Evolutionary conservation across 2,329 filamentous ascomycete species (phyloP), one percentile per base, ranked within the genome.

Genomic region (Colletotrichum sp.): DNA sequence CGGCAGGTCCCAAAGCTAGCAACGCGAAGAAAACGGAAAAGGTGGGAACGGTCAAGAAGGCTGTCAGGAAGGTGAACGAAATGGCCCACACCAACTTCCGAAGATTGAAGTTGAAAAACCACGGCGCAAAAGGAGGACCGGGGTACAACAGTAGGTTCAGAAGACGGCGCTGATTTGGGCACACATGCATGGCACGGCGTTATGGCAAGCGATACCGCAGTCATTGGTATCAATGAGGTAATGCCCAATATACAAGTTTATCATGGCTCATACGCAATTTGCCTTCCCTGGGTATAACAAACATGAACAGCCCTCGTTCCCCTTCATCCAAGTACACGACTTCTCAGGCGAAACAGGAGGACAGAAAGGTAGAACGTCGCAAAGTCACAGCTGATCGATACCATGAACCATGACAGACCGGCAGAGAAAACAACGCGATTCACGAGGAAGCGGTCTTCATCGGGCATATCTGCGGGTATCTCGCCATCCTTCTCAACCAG

Each of bases 61-160:
- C 86, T 8, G 86, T 85, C 28, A 88, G 88, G 79, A 94, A 93
- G 84, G 90, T 94, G 66, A 92, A 91, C 79, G 91, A 91, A 77
- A 83, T 91, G 78, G 92, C 92, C 16, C 90, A 93, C 79, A 88
- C 91, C 77, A 94, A 94, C 84, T 94, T 93, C 83, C 91, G 91
- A 82, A 85, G 91, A 71, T 82, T 94, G 75, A 94, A 94, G 86
- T 84, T 94, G 80, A 87, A 86, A 79, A 93, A 93, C 79, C 84
- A 87, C 5, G 92, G 91, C 5, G 84, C 90, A n/a, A 93, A 93
- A 82, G 92, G 91, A 3, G 91, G 91, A 6, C 86, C 90, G 25
- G 90, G 87, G 3, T 86, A 88, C 80, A 89, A 89, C 74, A 92
- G 90, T 82, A 87, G 87, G 69, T 93, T 93, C 81, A 87, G 91